These are phyloP conservation scores for Penicillium freii DNA, from an alignment of 2,329 filamentous ascomycete species.

Conservation along the genomic window DNA sequence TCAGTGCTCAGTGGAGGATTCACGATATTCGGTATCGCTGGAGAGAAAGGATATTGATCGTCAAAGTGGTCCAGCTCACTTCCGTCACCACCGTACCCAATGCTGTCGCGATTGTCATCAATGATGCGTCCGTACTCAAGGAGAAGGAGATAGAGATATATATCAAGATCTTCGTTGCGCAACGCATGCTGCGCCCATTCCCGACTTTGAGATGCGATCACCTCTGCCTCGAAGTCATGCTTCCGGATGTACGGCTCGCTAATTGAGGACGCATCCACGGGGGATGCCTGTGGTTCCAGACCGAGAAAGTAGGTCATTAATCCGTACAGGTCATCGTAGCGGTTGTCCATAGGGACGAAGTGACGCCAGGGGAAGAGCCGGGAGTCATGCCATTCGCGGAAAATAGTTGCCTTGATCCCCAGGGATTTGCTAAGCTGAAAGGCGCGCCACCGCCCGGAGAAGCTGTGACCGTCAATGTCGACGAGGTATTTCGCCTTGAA, in stretches of 20 bases:
- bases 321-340: conserved; percentile 51
- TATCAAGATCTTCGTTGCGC: conserved; percentile 60
- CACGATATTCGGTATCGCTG: conserved; percentile 8
- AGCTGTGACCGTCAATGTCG: conserved; percentile 43
- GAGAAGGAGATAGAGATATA: conserved; percentile 43
- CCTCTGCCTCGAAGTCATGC: conserved; percentile 36
- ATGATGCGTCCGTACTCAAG: conserved; percentile 62
- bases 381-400: conserved; percentile 55
- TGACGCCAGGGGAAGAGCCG: conserved; percentile 53
- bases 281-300: conserved; percentile 19
- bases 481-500: conserved; percentile 40
- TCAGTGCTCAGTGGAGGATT: background rate
- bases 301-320: conserved; percentile 54
- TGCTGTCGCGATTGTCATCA: conserved; percentile 60
- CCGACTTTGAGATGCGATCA: conserved; percentile 34
- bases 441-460: conserved; percentile 42
- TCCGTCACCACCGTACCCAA: conserved; percentile 53
- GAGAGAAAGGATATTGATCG: conserved; percentile 12
- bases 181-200: conserved; percentile 41
- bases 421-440: conserved; percentile 50
- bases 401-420: conserved; percentile 55
- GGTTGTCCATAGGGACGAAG: conserved; percentile 54
- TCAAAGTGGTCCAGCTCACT: conserved; percentile 21
- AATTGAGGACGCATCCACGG: conserved; percentile 6
- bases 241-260: conserved; percentile 26